Percentiles rank a stretch among this genome's conserved stretches.
Conservation (phyloP, 2,329 filamentous ascomycete genomes). For the Sarocladium brachiariae region DNA sequence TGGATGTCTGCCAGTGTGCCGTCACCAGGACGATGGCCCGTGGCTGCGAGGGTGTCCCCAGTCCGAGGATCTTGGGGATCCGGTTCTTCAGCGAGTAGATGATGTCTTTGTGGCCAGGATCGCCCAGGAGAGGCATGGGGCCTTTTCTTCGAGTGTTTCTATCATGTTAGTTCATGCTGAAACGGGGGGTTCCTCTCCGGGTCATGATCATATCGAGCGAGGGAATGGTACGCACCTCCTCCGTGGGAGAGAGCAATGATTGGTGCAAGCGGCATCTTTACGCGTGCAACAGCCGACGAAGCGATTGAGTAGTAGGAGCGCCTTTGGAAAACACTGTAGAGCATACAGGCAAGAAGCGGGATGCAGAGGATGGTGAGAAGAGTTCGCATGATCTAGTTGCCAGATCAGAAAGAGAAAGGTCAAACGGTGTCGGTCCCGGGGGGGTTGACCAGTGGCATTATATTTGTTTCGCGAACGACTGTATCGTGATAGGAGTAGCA, state of each 20-base stretch:
- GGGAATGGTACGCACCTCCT: slow-evolving; percentile 28
- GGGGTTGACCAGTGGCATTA: too few species aligned
- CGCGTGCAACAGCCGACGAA: background rate
- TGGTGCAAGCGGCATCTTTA: slow-evolving; percentile 34
- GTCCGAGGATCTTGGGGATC: slow-evolving; percentile 48
- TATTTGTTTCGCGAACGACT: too few species aligned
- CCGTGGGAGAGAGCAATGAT: slow-evolving; percentile 44
- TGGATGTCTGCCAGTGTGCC: slow-evolving; percentile 47
- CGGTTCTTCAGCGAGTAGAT: slow-evolving; percentile 43
- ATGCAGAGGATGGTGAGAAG: background rate
- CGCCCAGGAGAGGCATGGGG: slow-evolving; percentile 51
- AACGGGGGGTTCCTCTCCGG: too few species aligned
- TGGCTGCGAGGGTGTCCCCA: slow-evolving; percentile 42
- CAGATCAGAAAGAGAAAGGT: too few species aligned
- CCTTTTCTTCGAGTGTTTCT: too few species aligned
- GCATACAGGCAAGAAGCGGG: background rate
- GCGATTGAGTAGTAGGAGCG: background rate
- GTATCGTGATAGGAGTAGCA: too few species aligned
- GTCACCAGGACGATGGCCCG: slow-evolving; percentile 50
- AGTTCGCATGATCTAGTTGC: background rate
- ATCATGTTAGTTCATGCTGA: too few species aligned
- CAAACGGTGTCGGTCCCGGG: too few species aligned
- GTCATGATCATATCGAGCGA: too few species aligned
- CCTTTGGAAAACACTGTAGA: background rate
- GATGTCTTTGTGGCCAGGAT: slow-evolving; percentile 44